These are phyloP conservation scores for Thielaviopsis ethacetica DNA, from an alignment of 2,329 filamentous ascomycete species.

Conservation along the genomic window DNA sequence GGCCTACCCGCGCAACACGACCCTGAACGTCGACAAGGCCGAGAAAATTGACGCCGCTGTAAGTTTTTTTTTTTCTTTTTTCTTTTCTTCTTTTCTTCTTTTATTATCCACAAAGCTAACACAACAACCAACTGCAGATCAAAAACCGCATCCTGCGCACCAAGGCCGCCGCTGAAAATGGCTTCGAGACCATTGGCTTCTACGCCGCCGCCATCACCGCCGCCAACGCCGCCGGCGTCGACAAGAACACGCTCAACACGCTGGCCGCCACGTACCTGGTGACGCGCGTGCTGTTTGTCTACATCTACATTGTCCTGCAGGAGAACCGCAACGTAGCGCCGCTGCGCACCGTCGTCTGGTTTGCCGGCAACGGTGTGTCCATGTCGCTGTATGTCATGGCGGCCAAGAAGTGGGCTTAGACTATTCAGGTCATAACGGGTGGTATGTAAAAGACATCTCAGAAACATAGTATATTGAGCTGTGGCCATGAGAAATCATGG, in stretches of 20 bases:
- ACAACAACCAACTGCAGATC: constrained; percentile 19
- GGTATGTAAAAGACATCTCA: too few species aligned
- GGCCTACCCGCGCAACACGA: constrained; percentile 23
- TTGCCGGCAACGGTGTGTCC: constrained; percentile 19
- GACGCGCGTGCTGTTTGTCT: constrained; percentile 25
- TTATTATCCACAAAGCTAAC: neutral
- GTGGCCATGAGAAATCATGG: neutral
- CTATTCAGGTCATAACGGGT: too few species aligned
- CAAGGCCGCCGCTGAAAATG: constrained; percentile 31
- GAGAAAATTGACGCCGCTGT: constrained; percentile 17
- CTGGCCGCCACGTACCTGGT: constrained; percentile 25
- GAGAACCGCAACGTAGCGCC: constrained; percentile 22
- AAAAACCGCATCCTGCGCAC: constrained; percentile 38
- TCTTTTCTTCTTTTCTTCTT: neutral
- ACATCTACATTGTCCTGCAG: constrained; percentile 27
- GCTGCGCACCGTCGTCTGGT: constrained; percentile 25
- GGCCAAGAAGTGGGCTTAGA: constrained; percentile 17
- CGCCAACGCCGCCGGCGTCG: constrained; percentile 28
- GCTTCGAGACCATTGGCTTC: constrained; percentile 27
- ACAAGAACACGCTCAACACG: constrained; percentile 22
- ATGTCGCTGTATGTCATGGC: constrained; percentile 26
- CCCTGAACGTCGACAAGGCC: constrained; percentile 15
- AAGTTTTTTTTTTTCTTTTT: constrained; percentile 1
- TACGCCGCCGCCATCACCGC: constrained; percentile 28
- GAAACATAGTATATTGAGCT: neutral